Evolutionary conservation across 2,329 filamentous ascomycete species (phyloP), one percentile per base, ranked within the genome.

Genomic region (Clonostachys rhizophaga): DNA sequence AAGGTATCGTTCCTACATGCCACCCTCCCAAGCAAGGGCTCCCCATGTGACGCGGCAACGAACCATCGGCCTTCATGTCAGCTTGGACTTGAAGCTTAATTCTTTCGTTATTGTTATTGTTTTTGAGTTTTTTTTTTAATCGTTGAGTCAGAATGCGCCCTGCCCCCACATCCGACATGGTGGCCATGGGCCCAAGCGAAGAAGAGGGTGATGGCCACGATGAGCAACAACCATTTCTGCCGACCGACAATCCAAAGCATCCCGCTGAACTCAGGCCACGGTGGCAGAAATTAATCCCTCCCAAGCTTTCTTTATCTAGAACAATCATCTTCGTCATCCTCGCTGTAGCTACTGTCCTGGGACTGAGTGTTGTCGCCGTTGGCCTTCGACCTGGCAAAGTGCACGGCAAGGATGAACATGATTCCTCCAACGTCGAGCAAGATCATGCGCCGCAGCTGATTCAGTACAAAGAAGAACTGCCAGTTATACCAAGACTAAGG

Each of bases 401-500:
- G 30, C 10, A 14, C 46, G 3, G 13, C 14, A 3, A 35, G 20
- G 40, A 18, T 44, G 35, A 43, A 49, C 2, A 35, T 47, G 9
- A 30, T 50, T 11, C 34, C 14, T 5, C 50, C 52, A 6, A n/a
- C 16, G 17, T 44, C 2, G 47, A 51, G 8, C 43, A 51, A 24
- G 33, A 53, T 4, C n/a, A 50, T 2, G 24, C 24, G 8, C 24
- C 24, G 9, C 24, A 30, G 24, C 34, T 49, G 30, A 40, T 60
- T n/a, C 50, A 55, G 2, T 48, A 59, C 34, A 41, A 61, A 14
- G 59, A 66, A n/a, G 17, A 53, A 0, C 36, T 59, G 0, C 54
- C 61, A 0, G 17, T 34, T 10, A 30, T 24, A 0, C 52, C 67
- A 1, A 55, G 48, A 3, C 52, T 69, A 9, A 59, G 67, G 40